Conservation (phyloP, 2,329 filamentous ascomycete genomes). For the Fusarium fracticaudum region DNA sequence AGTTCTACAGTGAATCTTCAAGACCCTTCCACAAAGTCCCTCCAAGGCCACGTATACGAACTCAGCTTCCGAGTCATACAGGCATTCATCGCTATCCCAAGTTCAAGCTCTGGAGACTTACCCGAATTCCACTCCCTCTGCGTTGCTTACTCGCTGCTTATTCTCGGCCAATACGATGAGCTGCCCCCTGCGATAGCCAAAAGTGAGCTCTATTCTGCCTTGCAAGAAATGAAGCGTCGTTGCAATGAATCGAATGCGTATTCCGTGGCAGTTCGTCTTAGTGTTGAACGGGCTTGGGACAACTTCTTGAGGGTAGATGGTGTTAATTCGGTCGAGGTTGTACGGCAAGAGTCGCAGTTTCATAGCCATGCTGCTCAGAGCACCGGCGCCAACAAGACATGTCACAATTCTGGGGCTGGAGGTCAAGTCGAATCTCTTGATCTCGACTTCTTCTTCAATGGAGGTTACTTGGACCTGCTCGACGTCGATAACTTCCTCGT, state of each 20-base stretch:
- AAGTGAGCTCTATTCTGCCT: not conserved
- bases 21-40: conserved; percentile 1
- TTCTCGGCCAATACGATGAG: conserved; percentile 22
- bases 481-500: conserved; percentile 19
- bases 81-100: conserved; percentile 17
- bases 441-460: conserved; percentile 25
- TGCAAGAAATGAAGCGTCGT: conserved; percentile 14
- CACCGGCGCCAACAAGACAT: not conserved
- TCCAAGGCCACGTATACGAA: conserved; percentile 13
- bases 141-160: conserved; percentile 20
- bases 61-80: conserved; percentile 14
- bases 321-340: not conserved
- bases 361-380: not conserved
- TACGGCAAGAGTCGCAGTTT: not conserved
- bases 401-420: not conserved
- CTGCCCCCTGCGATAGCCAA: not conserved
- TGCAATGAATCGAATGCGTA: conserved; percentile 11
- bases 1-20: not conserved
- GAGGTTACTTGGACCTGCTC: conserved; percentile 17
- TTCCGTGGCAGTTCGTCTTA: conserved; percentile 17
- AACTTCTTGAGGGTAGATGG: not conserved
- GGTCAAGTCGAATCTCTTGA: conserved; percentile 12
- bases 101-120: conserved; percentile 12
- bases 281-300: conserved; percentile 23
- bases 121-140: conserved; percentile 24